Conservation (phyloP, 2,329 filamentous ascomycete species). For the Fusarium buharicum region DNA sequence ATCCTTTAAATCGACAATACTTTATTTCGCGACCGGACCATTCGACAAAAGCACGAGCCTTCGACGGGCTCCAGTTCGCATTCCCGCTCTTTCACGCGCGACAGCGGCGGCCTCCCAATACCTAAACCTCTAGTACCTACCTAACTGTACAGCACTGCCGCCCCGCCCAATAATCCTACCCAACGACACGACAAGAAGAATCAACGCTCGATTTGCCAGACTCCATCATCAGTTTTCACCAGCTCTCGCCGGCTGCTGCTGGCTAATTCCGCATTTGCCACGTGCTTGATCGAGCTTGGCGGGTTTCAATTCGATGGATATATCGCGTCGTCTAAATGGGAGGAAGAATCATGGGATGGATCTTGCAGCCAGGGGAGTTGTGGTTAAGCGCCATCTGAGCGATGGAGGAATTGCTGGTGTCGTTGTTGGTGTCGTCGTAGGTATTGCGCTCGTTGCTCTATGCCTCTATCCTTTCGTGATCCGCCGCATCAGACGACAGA, state of each 20-base stretch:
- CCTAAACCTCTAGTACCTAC: constrained; percentile 8
- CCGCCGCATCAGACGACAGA: constrained; percentile 45
- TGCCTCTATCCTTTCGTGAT: constrained; percentile 56
- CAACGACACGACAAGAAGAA: constrained; percentile 25
- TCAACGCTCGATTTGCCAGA: constrained; percentile 19
- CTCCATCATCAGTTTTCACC: constrained; percentile 28
- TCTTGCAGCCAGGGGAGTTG: constrained; percentile 31
- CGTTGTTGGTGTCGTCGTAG: constrained; percentile 51
- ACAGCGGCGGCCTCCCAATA: constrained; percentile 44
- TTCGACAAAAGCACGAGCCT: constrained; percentile 31
- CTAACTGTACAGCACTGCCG: constrained; percentile 19
- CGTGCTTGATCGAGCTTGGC: constrained; percentile 20
- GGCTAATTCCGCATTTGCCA: constrained; percentile 22
- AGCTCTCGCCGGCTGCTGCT: constrained; percentile 40
- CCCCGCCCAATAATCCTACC: constrained; percentile 35
- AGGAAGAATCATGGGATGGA: constrained; percentile 42
- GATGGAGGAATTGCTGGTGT: constrained; percentile 53
- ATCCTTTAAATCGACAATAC: constrained; percentile 15
- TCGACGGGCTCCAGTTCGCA: constrained; percentile 28
- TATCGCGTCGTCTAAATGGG: constrained; percentile 31
- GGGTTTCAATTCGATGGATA: constrained; percentile 37
- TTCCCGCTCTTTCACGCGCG: constrained; percentile 29
- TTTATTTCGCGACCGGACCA: constrained; percentile 12
- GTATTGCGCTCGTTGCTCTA: constrained; percentile 48
- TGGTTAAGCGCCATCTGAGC: constrained; percentile 46